Base-by-base conservation (phyloP, 179 eudicot species). In the Silene vulgaris region DNA sequence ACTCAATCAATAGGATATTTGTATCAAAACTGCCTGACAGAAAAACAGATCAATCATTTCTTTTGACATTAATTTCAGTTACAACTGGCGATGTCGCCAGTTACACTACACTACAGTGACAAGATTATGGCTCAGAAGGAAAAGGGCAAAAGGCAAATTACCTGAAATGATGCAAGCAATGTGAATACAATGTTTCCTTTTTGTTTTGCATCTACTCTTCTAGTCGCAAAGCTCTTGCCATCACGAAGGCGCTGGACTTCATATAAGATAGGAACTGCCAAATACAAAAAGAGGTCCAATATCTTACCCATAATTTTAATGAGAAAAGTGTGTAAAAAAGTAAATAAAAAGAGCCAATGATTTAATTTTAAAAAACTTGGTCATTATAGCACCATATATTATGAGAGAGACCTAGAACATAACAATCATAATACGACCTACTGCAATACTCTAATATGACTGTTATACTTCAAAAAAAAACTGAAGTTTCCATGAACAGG, bases 151-250 rank as follows among this genome's bases (percentile, higher is more conserved):
- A 6, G 30, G 50, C 20, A 78, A 78, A 71, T 78, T 84, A 89
- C 97, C 87, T 92, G 98, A 84, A 92, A 92, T 69, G 97, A 94
- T 7, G 96, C 96, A 70, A 87, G 79, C 84, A 92, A 76, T 29
- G 90, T 89, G 87, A 95, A 95, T 16, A 95, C 90, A 71, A 88
- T 74, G 75, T 76, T 87, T 70, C 97, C 97, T 82, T 88, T 92
- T 77, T 95, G 99, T 76, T 88, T 82, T 17, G 99, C 99, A 74
- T 95, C 97, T 40, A 95, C 96, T 82, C 83, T 87, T 85, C 97
- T 87, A 77, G 83, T 89, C 60, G 99, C 84, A 86, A 95, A 92
- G 79, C 93, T 92, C 69, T 87, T 92, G 48, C 99, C 99, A 87
- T 92, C 99, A 84, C 94, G 93, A 66, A 89, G 63, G 71, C 95